A percentile compares a stretch with the other conserved stretches of the same genome.
These are phyloP conservation scores for Tricharina praecox DNA, from an alignment of 495 filamentous ascomycete genomes.

Conservation along the genomic window DNA sequence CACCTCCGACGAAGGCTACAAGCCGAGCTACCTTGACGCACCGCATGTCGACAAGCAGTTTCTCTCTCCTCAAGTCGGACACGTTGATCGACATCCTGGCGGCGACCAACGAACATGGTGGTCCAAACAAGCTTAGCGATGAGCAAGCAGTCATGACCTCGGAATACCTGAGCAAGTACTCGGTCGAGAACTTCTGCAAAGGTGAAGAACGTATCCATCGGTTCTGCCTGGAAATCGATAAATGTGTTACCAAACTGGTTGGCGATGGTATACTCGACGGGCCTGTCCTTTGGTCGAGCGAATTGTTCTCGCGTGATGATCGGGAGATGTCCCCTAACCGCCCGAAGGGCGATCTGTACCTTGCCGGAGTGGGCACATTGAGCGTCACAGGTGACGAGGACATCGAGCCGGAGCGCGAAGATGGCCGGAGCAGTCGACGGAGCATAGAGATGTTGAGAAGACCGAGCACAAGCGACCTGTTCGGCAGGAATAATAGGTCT, in stretches of 20 bases:
- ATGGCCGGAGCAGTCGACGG: conserved; percentile 25
- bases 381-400: conserved; percentile 34
- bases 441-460: conserved; percentile 23
- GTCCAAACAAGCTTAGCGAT: conserved; percentile 87
- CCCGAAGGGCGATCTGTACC: conserved; percentile 36
- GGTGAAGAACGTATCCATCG: conserved; percentile 92
- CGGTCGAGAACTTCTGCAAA: conserved; percentile 84
- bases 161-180: conserved; percentile 65
- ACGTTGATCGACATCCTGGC: conserved; percentile 80
- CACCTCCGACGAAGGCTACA: conserved; percentile 32
- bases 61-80: conserved; percentile 67
- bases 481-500: conserved; percentile 24
- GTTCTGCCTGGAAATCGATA: conserved; percentile 80
- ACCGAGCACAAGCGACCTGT: conserved; percentile 25
- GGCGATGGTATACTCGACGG: conserved; percentile 74
- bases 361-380: conserved; percentile 35
- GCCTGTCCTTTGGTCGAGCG: conserved; percentile 83
- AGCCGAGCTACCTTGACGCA: conserved; percentile 28
- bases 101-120: conserved; percentile 65
- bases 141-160: conserved; percentile 78
- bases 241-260: conserved; percentile 69
- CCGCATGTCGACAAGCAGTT: conserved; percentile 43
- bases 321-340: conserved; percentile 53
- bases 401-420: conserved; percentile 22
- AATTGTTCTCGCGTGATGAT: conserved; percentile 67